Evolutionary conservation across 352 stramenopile genomes (phyloP), one percentile per base, ranked within the genome.

Genomic region (Hyaloperonospora brassicae): DNA sequence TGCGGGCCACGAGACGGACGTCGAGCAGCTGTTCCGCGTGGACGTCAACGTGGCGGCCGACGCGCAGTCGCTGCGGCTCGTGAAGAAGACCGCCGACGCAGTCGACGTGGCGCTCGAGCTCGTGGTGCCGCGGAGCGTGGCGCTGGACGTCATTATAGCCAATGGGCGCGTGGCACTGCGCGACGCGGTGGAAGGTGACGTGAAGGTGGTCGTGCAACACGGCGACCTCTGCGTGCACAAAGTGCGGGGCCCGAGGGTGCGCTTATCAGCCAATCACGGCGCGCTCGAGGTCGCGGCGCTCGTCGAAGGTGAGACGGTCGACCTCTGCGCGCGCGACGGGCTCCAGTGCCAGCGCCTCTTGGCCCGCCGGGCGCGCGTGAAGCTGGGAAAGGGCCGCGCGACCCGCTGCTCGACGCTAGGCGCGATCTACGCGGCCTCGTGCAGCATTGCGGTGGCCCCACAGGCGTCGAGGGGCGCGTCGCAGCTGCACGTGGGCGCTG

Each of bases 171-270:
- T 89, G 21, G 42, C 14, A 2, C 17, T 92, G 10, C 52, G 57
- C 7, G 74, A 87, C 54, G 89, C 89, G 52, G 56, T 92, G 2
- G 82, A 92, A 57, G 82, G 79, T 24, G 64, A 92, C 51, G 74
- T 87, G 7, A 79, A 75, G 47, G 58, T 92, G n/a, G 55, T 72
- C 4, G 34, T 88, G 1, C 70, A 73, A 21, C 60, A 68, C n/a
- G 82, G 82, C 12, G 62, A 87, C 41, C 75, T 92, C 17, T 9
- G 22, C 9, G 64, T 78, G 12, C 56, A 86, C 66, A 92, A 92
- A 57, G 51, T 87, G 25, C 77, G 82, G 11, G 82, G 82, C 17
- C 62, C 64, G 34, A 59, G 61, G 7, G 64, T 92, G 25, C 73
- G 56, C 14, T 52, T 92, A 8, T 86, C 83, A 64, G 84, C 79